Evolutionary conservation across 495 filamentous ascomycete species (phyloP).

Genomic region (Hyaloscypha bicolor): DNA sequence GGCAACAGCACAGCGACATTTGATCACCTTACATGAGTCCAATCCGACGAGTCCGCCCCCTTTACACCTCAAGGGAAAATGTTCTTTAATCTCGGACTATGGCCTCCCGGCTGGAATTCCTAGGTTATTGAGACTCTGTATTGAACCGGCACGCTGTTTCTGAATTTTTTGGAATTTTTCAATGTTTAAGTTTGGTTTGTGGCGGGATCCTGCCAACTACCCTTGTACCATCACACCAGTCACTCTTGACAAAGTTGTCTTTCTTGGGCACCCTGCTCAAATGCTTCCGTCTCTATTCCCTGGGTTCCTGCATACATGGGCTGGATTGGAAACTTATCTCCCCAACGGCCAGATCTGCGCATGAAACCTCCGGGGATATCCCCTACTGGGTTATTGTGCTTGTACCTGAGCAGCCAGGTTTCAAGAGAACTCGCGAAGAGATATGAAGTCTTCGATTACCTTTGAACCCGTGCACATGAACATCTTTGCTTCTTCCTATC

Average conservation of each 20-base stretch:
- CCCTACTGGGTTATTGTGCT: neutral
- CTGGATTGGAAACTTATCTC: neutral
- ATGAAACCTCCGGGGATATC: neutral
- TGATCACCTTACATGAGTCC: no score
- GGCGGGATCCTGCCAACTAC: neutral
- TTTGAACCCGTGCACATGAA: neutral
- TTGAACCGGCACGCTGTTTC: neutral
- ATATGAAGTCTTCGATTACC: constrained; percentile 2
- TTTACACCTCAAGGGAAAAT: neutral
- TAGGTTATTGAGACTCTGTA: neutral
- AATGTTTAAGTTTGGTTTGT: neutral
- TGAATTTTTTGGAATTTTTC: neutral
- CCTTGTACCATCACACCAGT: neutral
- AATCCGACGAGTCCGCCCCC: no score
- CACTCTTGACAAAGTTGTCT: neutral
- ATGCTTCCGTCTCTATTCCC: no score
- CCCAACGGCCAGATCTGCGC: neutral
- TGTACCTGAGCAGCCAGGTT: neutral
- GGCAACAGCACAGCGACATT: no score
- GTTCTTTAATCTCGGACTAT: neutral
- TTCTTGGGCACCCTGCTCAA: no score
- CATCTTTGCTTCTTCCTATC: neutral
- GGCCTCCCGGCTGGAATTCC: neutral
- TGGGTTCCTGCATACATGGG: neutral
- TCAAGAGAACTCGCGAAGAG: neutral